phyloP scores from a whole-genome alignment of 306 rosid species.

The Cucurbita argyrosperma region DNA sequence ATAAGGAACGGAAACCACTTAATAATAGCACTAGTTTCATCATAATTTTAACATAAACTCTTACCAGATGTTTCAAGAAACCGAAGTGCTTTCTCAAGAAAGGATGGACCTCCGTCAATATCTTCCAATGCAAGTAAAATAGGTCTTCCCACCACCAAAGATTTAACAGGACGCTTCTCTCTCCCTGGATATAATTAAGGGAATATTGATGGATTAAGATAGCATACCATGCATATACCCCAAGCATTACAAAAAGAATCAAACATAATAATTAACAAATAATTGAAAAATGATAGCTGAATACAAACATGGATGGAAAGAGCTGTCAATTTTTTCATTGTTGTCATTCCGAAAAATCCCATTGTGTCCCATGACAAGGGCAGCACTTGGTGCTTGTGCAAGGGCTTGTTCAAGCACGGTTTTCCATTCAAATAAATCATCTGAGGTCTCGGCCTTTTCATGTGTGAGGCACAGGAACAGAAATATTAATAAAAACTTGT shows the following conservation, averaged over 20 bases:
- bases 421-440: conserved; percentile 93
- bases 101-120: conserved; percentile 98
- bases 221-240: not conserved
- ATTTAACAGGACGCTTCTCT: conserved; percentile 83
- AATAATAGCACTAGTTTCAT: not conserved
- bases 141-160: conserved; percentile 97
- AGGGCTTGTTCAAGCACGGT: conserved; percentile 94
- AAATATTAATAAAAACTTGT: not conserved
- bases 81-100: conserved; percentile 92
- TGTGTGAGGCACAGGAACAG: not conserved
- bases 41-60: conserved; percentile 8
- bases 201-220: conserved; percentile 1
- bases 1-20: not conserved
- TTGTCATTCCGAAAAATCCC: conserved; percentile 81
- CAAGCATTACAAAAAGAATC: not conserved
- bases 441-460: conserved; percentile 83
- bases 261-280: not conserved
- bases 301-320: conserved; percentile 82
- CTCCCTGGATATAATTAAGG: conserved; percentile 49
- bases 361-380: conserved; percentile 94
- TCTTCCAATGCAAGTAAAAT: conserved; percentile 94
- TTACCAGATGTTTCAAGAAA: conserved; percentile 82
- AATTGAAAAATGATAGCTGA: conserved; percentile 10
- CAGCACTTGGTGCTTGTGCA: conserved; percentile 98
- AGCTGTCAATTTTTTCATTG: conserved; percentile 72